These are phyloP conservation scores for Aspergillus coremiiformis DNA, from an alignment of 495 filamentous ascomycete species.

Conservation along the genomic window DNA sequence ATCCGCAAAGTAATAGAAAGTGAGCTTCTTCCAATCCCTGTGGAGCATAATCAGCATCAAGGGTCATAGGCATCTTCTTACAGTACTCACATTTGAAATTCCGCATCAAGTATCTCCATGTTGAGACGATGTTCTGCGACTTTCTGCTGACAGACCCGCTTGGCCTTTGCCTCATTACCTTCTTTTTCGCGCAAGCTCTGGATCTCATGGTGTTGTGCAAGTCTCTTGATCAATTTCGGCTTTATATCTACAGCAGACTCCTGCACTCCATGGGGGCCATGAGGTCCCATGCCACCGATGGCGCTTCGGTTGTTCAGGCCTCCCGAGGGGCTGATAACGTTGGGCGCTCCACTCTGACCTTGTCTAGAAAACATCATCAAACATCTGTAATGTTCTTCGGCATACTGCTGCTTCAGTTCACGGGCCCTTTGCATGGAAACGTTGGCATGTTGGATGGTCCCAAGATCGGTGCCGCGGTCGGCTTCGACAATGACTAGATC, in stretches of 20 bases:
- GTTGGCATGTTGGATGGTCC: constrained; percentile 81
- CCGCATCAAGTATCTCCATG: constrained; percentile 99
- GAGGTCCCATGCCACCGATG: constrained; percentile 67
- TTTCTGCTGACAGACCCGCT: constrained; percentile 92
- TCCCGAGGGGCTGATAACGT: constrained; percentile 35
- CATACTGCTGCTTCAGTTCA: constrained; percentile 78
- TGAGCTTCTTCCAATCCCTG: constrained; percentile 98
- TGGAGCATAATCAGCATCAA: constrained; percentile 1
- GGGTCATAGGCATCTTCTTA: too few species aligned
- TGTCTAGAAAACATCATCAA: constrained; percentile 92
- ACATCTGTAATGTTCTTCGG: constrained; percentile 91
- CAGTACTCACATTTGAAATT: constrained; percentile 86
- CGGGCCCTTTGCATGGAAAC: constrained; percentile 78
- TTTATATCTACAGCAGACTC: constrained; percentile 75
- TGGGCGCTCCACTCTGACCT: constrained; percentile 54
- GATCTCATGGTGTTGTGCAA: constrained; percentile 87
- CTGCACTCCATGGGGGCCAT: constrained; percentile 63
- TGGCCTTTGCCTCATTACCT: constrained; percentile 94
- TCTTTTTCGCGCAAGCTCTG: constrained; percentile 85
- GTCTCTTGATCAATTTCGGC: constrained; percentile 90
- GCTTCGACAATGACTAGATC: constrained; percentile 97
- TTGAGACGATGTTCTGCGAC: constrained; percentile 88
- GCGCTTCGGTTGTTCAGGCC: constrained; percentile 49
- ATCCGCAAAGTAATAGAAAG: constrained; percentile 97
- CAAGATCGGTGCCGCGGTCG: constrained; percentile 90